Base-by-base conservation (phyloP, 352 stramenopile species). In the Phytophthora pisi region DNA sequence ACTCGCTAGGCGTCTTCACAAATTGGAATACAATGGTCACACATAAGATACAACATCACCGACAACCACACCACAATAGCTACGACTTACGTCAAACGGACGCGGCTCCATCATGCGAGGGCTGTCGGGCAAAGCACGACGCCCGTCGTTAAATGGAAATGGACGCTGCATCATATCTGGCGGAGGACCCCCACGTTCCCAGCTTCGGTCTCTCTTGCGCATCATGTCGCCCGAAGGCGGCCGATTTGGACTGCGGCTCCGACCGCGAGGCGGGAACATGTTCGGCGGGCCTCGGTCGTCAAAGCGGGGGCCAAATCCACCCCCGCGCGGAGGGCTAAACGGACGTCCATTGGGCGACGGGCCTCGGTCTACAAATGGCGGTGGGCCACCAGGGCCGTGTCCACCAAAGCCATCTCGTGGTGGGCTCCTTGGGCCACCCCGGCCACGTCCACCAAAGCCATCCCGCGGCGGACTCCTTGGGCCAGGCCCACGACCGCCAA, bases 161-260 rank as follows among this genome's bases (percentile, higher is more conserved):
- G 20, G 20, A 20, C 56, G 68, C 8, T 23, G 49, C 66, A 71
- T 68, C 61, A 70, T 64, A 28, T 68, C 56, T 36, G 61, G 51
- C 20, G 64, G 61, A 15, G 64, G 74, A 0, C 64, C 66, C 11
- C 63, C 67, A 30, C 74, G 74, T 4, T 82, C 74, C 74, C 74
- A 82, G 43, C 74, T 82, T 51, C 74, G 70, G 64, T 77, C 71
- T 63, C 74, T 72, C 43, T 82, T 80, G 55, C 59, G 69, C 67
- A 79, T 78, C 54, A 74, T 73, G 8, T 70, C 64, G 11, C 43
- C 52, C 26, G 70, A 69, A 23, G 57, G 57, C 36, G 68, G 75
- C 8, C 72, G 75, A 3, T 72, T 74, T 5, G 72, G 70, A 54
- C 77, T 85, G 23, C 74, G 78, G 51, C 75, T 85, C 10, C 76